A percentile compares a stretch with the other conserved stretches of the same genome.
Conservation (phyloP, 495 filamentous ascomycete species). For the Podospora anserina region DNA sequence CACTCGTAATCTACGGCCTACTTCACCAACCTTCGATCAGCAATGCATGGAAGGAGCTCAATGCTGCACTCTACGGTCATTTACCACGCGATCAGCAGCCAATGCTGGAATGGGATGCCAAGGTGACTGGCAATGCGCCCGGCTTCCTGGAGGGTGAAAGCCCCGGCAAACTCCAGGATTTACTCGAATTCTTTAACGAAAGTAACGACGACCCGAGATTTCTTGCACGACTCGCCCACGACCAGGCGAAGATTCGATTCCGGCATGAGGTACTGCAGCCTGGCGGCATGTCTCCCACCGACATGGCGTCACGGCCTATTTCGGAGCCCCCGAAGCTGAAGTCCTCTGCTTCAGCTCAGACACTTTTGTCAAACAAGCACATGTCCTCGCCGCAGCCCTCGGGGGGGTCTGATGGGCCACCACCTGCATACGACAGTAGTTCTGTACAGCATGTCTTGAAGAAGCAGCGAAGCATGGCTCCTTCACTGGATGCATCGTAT, state of each 20-base stretch:
- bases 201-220: conserved; percentile 39
- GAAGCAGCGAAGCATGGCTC: conserved; percentile 24
- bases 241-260: conserved; percentile 40
- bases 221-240: conserved; percentile 42
- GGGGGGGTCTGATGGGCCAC: neutral
- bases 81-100: conserved; percentile 44
- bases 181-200: conserved; percentile 49
- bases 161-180: conserved; percentile 48
- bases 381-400: conserved; percentile 25
- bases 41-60: conserved; percentile 45
- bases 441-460: conserved; percentile 10
- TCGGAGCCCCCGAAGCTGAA: conserved; percentile 28
- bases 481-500: neutral
- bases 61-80: conserved; percentile 38
- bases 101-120: conserved; percentile 45
- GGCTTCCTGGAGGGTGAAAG: conserved; percentile 48
- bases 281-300: conserved; percentile 6
- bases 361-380: conserved; percentile 21
- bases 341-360: conserved; percentile 8
- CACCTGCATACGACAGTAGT: conserved; percentile 10
- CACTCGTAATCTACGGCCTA: conserved; percentile 49
- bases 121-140: conserved; percentile 46
- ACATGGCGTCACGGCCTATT: conserved; percentile 18
- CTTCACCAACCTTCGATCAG: conserved; percentile 49
- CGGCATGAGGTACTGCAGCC: conserved; percentile 21